Evolutionary conservation across 352 stramenopile genomes (phyloP), one percentile per base, ranked within the genome.

Genomic region (Sclerospora graminicola): DNA sequence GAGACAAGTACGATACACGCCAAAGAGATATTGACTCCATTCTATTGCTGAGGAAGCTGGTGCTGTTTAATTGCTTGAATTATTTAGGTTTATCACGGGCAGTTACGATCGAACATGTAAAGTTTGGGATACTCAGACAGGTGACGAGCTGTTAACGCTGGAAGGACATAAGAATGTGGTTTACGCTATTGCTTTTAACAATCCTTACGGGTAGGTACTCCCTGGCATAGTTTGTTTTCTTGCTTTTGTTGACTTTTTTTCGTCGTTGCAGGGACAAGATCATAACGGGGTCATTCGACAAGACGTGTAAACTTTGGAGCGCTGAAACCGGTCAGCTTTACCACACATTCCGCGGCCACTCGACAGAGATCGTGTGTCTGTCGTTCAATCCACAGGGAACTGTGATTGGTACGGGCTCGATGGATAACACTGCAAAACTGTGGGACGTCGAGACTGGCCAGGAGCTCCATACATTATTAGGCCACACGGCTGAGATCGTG

Each of bases 141-240:
- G 89, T 20, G 84, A 97, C 42, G 91, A 98, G 63, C 60, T 97
- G 15, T 63, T 96, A 37, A 97, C 86, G 2, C 59, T 98, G 10
- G 89, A 97, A 60, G 90, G 89, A 7, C 92, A 97, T 63, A 95
- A 95, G 56, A 97, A 98, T 60, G 92, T 98, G 1, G 92, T 98
- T 8, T 98, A 97, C 41, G 88, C 89, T 11, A 97, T 98, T 45
- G 90, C 92, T 5, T 98, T 98, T 64, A 98, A 98, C 53, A 97
- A 97, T 49, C 92, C 93, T 13, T 98, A 96, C 54, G 90, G 92
- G 62, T 91, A 24, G n/a, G 37, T 53, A 1, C 30, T 28, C 16
- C 14, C 16, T 35, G 13, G 18, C 11, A 11, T 13, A 19, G 16
- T 30, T 21, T 39, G n/a, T n/a, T n/a, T 16, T 9, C 9, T 20